These are phyloP conservation scores for Calophaca sinica DNA, from an alignment of 306 rosid genomes.

Conservation along the genomic window DNA sequence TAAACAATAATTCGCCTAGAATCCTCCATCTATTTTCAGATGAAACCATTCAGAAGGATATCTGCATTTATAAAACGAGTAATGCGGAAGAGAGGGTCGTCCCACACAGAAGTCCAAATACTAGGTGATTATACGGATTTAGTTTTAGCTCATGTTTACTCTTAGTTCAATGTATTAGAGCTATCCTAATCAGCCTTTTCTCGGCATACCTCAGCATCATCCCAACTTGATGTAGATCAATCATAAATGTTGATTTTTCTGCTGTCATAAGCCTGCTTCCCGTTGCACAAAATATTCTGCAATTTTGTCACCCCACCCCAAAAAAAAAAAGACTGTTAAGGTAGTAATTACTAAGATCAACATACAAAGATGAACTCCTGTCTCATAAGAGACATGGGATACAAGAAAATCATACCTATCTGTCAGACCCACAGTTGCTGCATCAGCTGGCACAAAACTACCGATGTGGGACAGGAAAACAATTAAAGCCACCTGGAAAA, in stretches of 20 bases:
- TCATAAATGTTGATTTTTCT: conserved; percentile 92
- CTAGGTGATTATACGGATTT: conserved; percentile 33
- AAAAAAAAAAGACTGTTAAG: conserved; percentile 22
- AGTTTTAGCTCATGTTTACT: conserved; percentile 14
- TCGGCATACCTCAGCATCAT: conserved; percentile 86
- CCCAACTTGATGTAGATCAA: conserved; percentile 96
- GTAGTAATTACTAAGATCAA: conserved; percentile 29
- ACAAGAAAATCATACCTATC: conserved; percentile 69
- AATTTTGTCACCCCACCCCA: conserved; percentile 3
- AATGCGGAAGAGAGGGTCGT: conserved; percentile 25
- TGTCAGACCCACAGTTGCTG: conserved; percentile 96
- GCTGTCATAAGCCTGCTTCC: conserved; percentile 95
- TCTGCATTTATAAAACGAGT: conserved; percentile 28
- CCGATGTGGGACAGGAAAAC: conserved; percentile 95
- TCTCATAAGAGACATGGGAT: conserved; percentile 42
- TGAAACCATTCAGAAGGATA: conserved; percentile 1
- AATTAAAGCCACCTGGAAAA: conserved; percentile 86
- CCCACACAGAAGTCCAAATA: conserved; percentile 27
- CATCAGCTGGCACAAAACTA: conserved; percentile 97
- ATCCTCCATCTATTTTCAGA: conserved; percentile 26
- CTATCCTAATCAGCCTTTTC: conserved; percentile 27
- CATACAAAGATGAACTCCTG: conserved; percentile 15
- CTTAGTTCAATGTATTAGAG: conserved; percentile 21
- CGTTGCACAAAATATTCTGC: conserved; percentile 93
- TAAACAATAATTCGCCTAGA: conserved; percentile 15